Conservation (phyloP, 345 rosid species). For the Gossypium arboreum region DNA sequence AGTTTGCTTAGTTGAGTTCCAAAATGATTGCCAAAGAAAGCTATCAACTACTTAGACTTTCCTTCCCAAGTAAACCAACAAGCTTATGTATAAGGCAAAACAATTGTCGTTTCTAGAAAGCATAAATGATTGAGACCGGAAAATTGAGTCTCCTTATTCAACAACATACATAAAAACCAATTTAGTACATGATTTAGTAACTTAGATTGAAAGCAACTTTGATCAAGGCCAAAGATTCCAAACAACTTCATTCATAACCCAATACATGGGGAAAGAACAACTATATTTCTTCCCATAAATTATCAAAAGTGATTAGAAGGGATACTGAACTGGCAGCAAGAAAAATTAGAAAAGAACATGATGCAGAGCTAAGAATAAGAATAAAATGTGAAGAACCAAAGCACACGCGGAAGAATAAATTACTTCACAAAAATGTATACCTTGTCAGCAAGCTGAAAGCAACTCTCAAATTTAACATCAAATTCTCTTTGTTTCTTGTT, state of each 20-base stretch:
- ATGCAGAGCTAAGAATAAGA: neutral
- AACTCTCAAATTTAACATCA: constrained; percentile 55
- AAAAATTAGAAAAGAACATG: neutral
- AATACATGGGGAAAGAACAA: no score
- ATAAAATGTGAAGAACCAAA: constrained; percentile 4
- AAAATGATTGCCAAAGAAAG: neutral
- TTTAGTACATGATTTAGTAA: neutral
- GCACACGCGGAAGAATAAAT: neutral
- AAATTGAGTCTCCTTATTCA: neutral
- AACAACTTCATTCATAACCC: neutral
- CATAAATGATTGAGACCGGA: neutral
- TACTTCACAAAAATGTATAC: constrained; percentile 29
- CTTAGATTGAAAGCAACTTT: neutral
- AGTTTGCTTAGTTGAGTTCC: neutral
- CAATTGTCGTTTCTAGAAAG: neutral
- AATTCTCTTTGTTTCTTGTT: constrained; percentile 58
- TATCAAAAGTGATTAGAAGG: neutral
- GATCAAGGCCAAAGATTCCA: neutral
- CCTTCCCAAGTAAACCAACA: neutral
- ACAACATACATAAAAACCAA: neutral
- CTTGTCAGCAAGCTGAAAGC: constrained; percentile 58
- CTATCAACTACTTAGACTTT: neutral
- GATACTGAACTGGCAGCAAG: neutral
- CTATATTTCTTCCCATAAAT: neutral
- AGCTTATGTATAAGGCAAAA: neutral